Evolutionary conservation across 192 early-diverging fungal species (phyloP), one percentile per base, ranked within the genome.

Genomic region (Dissophora ornata): DNA sequence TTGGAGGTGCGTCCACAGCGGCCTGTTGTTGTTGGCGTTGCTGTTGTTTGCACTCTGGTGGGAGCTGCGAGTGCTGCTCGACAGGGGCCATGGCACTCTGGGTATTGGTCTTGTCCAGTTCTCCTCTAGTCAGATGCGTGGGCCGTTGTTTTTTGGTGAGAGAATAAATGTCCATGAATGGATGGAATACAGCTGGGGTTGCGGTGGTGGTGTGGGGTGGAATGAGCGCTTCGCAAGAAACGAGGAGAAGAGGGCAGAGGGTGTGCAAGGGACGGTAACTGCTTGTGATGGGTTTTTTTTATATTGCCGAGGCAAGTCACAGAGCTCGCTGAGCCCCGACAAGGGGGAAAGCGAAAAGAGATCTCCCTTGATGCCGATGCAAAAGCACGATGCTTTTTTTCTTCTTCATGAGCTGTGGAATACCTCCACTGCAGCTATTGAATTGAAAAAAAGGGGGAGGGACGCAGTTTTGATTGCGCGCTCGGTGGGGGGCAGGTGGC

Each of bases 61-160:
- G 59, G 19, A 62, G 33, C 30, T 69, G 67, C 19, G 67, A 53
- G 21, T 46, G 61, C 16, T 68, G 48, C 28, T 46, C 56, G 6
- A 55, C 30, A 4, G 40, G 36, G 38, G 63, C 59, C 62, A 66
- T 66, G 29, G 57, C 18, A n/a, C 48, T 24, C 13, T 41, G 42
- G 47, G 11, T 25, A 16, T 25, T 21, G 30, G 56, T 26, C 26
- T 45, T 65, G 63, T 66, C 47, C 3, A 67, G 21, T 67, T 67
- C 55, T 25, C 50, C 73, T 38, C 65, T 66, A 25, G 73, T 77
- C n/a, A 77, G 47, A 52, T 77, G 73, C 9, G 73, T 67, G 28
- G 73, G 73, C 19, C 73, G 63, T 49, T 77, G 73, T 46, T 77
- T 77, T 53, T 62, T 77, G 24, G 73, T 77, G 19, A 77, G 58